Conservation (phyloP, 2,329 filamentous ascomycete genomes). For the Pseudogymnoascus destructans region DNA sequence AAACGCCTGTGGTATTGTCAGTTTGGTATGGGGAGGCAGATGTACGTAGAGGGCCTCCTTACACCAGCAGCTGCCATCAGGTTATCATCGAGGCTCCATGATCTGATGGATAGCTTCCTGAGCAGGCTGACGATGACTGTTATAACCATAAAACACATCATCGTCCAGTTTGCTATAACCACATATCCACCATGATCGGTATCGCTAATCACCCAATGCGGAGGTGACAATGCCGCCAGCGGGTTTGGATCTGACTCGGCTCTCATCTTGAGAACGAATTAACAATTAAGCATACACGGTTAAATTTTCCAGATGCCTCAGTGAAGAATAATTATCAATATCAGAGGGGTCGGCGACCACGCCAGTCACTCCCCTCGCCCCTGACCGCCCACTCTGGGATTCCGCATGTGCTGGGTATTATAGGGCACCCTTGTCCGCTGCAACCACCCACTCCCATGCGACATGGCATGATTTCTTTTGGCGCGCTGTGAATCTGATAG, state of each 20-base stretch:
- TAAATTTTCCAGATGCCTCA: neutral
- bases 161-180: constrained; percentile 3
- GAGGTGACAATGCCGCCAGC: neutral
- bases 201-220: constrained; percentile 2
- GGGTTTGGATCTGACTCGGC: neutral
- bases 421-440: neutral
- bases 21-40: neutral
- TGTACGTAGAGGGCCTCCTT: neutral
- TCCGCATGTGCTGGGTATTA: neutral
- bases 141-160: constrained; percentile 1
- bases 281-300: neutral
- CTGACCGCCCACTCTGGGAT: neutral
- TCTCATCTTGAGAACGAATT: neutral
- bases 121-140: neutral
- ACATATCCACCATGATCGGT: neutral
- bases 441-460: neutral
- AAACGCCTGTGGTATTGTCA: neutral
- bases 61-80: neutral
- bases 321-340: neutral
- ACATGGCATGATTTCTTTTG: constrained; percentile 3
- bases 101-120: neutral
- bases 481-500: neutral
- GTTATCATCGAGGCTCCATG: constrained; percentile 3
- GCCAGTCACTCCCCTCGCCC: neutral
- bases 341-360: neutral